Conservation (phyloP, 768 basidiomycete genomes). For the Suillus bovinus region DNA sequence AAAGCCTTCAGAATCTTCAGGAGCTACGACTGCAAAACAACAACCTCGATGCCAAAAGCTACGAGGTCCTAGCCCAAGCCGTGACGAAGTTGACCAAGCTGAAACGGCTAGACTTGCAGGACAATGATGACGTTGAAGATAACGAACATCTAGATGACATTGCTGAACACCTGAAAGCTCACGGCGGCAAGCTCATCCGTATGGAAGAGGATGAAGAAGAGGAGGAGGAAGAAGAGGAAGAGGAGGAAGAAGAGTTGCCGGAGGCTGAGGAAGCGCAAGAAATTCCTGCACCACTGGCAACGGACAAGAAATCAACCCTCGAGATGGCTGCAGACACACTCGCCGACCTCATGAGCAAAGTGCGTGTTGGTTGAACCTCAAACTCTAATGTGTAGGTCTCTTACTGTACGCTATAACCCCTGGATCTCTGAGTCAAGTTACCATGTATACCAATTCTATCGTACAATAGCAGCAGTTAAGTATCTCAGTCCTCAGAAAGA, state of each 20-base stretch:
- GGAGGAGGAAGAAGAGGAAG: slow-evolving; percentile 56
- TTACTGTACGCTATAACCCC: slow-evolving; percentile 6
- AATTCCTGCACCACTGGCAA: slow-evolving; percentile 18
- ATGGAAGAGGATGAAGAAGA: slow-evolving; percentile 78
- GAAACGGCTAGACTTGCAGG: slow-evolving; percentile 79
- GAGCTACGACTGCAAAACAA: slow-evolving; percentile 88
- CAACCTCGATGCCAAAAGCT: slow-evolving; percentile 74
- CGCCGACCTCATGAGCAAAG: slow-evolving; percentile 66
- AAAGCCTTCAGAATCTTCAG: slow-evolving; percentile 52
- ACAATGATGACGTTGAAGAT: slow-evolving; percentile 85
- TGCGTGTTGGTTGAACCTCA: slow-evolving; percentile 41
- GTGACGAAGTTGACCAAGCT: slow-evolving; percentile 62
- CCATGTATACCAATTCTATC: slow-evolving; percentile 26
- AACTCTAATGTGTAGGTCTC: slow-evolving; percentile 3
- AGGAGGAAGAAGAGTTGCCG: slow-evolving; percentile 34
- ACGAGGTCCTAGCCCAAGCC: slow-evolving; percentile 64
- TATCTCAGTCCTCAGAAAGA: slow-evolving; percentile 52
- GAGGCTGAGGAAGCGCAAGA: slow-evolving; percentile 30
- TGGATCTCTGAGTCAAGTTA: slow-evolving; percentile 3
- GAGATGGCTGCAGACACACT: slow-evolving; percentile 54
- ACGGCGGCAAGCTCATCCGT: slow-evolving; percentile 66
- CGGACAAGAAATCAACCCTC: slow-evolving; percentile 25
- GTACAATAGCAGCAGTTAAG: slow-evolving; percentile 13
- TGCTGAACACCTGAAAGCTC: slow-evolving; percentile 52
- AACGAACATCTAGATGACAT: slow-evolving; percentile 62